These are phyloP conservation scores for Hypomyces perniciosus DNA, from an alignment of 2,329 filamentous ascomycete genomes.

Conservation along the genomic window DNA sequence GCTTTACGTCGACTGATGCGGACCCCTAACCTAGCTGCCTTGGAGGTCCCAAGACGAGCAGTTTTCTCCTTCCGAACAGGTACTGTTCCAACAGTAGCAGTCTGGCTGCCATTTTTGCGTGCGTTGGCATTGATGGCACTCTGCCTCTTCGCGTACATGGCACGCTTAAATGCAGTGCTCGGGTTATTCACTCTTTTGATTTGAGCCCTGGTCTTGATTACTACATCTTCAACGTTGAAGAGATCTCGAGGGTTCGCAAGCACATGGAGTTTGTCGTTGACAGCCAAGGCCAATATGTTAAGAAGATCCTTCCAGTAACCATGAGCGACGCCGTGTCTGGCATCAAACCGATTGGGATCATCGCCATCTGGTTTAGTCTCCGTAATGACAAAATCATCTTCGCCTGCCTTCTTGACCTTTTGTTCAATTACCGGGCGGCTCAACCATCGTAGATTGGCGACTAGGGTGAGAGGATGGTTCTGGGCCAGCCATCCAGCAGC, in stretches of 20 bases:
- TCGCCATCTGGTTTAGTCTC: constrained; percentile 30
- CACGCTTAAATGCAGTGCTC: background rate
- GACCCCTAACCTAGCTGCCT: constrained; percentile 18
- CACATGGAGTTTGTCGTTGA: constrained; percentile 39
- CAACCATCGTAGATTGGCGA: constrained; percentile 49
- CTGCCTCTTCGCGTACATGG: too few species aligned
- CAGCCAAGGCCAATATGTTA: constrained; percentile 49
- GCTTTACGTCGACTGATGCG: constrained; percentile 35
- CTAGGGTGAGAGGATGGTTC: constrained; percentile 48
- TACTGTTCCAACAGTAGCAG: background rate
- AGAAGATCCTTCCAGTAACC: constrained; percentile 59
- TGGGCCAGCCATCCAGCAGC: constrained; percentile 51
- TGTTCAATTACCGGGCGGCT: constrained; percentile 51
- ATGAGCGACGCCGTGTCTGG: constrained; percentile 45
- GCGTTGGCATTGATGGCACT: too few species aligned
- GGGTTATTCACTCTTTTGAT: background rate
- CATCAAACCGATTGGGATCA: constrained; percentile 32
- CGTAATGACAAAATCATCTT: constrained; percentile 31
- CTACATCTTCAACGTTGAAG: constrained; percentile 32
- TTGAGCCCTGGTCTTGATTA: constrained; percentile 11
- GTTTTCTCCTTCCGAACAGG: constrained; percentile 4
- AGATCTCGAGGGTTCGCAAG: constrained; percentile 34
- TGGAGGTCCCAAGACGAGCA: constrained; percentile 3
- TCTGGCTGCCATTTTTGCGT: background rate
- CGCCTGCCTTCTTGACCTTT: constrained; percentile 36